These are phyloP conservation scores for Camelina hispida DNA, from an alignment of 345 rosid species.

Conservation along the genomic window DNA sequence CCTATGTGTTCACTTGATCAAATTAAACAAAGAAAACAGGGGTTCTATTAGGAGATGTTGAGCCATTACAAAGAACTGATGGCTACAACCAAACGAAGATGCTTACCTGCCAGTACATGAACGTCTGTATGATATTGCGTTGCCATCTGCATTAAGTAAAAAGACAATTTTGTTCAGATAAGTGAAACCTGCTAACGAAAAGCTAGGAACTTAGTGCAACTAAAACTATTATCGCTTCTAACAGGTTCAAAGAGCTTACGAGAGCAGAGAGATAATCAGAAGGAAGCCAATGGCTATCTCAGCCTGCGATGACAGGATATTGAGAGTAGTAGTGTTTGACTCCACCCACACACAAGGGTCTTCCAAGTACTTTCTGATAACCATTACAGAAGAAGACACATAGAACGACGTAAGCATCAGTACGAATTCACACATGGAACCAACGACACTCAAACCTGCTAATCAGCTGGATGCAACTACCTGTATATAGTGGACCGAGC, in stretches of 20 bases:
- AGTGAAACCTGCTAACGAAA: slow-evolving; percentile 12
- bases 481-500: slow-evolving; percentile 82
- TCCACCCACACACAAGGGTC: slow-evolving; percentile 97
- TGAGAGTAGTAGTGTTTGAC: slow-evolving; percentile 82
- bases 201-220: background rate
- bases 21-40: background rate
- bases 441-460: background rate
- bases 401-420: slow-evolving; percentile 11
- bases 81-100: background rate
- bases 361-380: slow-evolving; percentile 84
- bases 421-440: slow-evolving; percentile 33
- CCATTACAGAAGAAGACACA: slow-evolving; percentile 34
- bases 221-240: background rate
- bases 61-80: background rate
- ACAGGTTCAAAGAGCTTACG: slow-evolving; percentile 54
- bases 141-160: slow-evolving; percentile 76
- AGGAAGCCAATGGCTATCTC: slow-evolving; percentile 95
- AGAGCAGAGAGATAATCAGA: slow-evolving; percentile 72
- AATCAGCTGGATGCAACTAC: slow-evolving; percentile 47
- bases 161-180: slow-evolving; percentile 11
- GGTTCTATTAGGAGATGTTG: slow-evolving; percentile 8
- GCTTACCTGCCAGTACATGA: slow-evolving; percentile 98
- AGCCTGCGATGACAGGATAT: slow-evolving; percentile 85
- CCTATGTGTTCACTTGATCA: slow-evolving; percentile 8
- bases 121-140: slow-evolving; percentile 94